Evolutionary conservation across 331 rosid species (phyloP), one percentile per base, ranked within the genome.

Genomic region (Dryas integrifolia): DNA sequence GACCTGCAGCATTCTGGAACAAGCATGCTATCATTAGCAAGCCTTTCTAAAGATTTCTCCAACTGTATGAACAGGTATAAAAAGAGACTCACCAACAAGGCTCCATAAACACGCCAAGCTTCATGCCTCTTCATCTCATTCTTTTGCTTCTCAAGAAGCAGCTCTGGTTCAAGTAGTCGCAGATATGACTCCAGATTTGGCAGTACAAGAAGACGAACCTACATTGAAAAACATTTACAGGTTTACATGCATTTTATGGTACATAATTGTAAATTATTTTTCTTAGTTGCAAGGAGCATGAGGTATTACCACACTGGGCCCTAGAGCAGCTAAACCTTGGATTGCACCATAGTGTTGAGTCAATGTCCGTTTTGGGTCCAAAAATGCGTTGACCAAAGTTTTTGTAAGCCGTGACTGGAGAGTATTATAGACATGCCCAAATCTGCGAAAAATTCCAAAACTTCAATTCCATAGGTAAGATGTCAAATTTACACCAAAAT

Each of bases 271-370:
- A 43, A 43, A 44, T 38, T 59, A 16, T 40, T 55, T 21, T 16
- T 71, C 47, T 72, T 58, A 58, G 47, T 15, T 67, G 30, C 26
- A 51, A 43, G 67, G 67, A 18, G 82, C 69, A 24, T 47, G 52
- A 82, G 74, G 80, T 45, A 66, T 77, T 91, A 94, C 97, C 96
- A 88, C 74, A 75, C 79, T 79, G 70, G 96, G 85, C 79, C 98
- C 97, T 74, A 94, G 87, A 73, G 88, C 90, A 74, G 89, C 77
- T 80, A 91, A 81, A 73, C 96, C 96, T 82, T 91, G 93, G 80
- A 91, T 87, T 75, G 98, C 96, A 77, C 98, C 98, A 77, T 91
- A 94, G 76, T 94, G 97, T 77, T 91, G 96, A 77, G 98, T 76
- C 69, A 94, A 76, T 57, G 91, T 77, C 79, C 93, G 87, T 69